These are phyloP conservation scores for Eimeria necatrix DNA, from an alignment of 169 alveolate species.

Conservation along the genomic window DNA sequence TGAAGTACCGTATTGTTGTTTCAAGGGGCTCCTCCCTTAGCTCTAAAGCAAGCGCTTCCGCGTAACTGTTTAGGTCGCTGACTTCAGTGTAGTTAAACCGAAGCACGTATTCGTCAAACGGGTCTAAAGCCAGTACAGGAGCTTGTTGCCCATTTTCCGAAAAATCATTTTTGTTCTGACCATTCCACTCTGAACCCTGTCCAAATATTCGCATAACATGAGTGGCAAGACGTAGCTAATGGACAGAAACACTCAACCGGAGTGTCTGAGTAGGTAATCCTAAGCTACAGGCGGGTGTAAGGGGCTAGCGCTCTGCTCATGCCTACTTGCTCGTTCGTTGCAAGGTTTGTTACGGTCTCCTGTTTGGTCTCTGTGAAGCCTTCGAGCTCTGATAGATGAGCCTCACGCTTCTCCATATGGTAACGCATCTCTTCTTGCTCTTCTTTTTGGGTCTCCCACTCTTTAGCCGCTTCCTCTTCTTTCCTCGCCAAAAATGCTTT, in stretches of 20 bases:
- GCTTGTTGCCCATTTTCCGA: background rate
- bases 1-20: slow-evolving; percentile 11
- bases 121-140: slow-evolving; percentile 52
- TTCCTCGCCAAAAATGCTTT: slow-evolving; percentile 25
- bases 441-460: background rate
- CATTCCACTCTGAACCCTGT: background rate
- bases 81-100: slow-evolving; percentile 80
- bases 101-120: slow-evolving; percentile 58
- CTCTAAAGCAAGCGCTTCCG: slow-evolving; percentile 60
- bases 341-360: background rate
- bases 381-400: slow-evolving; percentile 17
- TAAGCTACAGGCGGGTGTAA: too few species aligned
- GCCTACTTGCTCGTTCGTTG: background rate
- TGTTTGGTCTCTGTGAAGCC: background rate
- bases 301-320: background rate
- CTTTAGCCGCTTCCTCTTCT: slow-evolving; percentile 46
- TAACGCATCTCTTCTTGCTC: background rate
- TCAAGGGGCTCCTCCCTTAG: slow-evolving; percentile 59
- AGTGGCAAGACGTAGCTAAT: too few species aligned
- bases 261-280: too few species aligned
- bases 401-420: slow-evolving; percentile 41
- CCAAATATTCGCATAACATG: background rate
- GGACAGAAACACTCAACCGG: too few species aligned
- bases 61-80: slow-evolving; percentile 68
- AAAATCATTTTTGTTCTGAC: background rate